Base-by-base conservation (phyloP, 2,329 filamentous ascomycete species). In the Cladophialophora immunda region DNA sequence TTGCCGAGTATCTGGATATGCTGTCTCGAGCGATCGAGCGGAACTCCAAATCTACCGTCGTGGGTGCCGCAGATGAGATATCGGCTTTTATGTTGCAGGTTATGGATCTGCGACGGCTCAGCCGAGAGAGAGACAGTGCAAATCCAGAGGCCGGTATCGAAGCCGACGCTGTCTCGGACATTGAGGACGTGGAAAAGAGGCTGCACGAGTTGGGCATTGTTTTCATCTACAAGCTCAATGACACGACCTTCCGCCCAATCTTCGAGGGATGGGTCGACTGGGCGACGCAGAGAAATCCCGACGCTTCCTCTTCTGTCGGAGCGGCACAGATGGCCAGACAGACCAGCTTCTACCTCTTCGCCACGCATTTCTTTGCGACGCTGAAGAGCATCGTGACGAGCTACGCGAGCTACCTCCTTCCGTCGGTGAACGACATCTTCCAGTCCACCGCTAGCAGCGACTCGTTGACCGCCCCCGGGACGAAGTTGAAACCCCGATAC, bases 201-300 rank as follows among this genome's bases (percentile, higher is more conserved):
- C 75, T 92, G 71, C 90, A 92, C 75, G 86, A 90, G 9, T 88
- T 91, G 13, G 87, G 90, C 0, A 86, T 99, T 66, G 92, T 93
- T 78, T 95, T 97, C 89, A 91, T 97, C 62, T 93, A 97, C 83
- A 98, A 98, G 83, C 87, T 99, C 68, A 98, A 97, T 80, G 95
- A 99, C 76, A 90, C 91, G 0, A 89, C 91, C 0, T 99, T 99
- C 87, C 87, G 94, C 13, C 96, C 95, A 0, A 89, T 99, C 69
- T 99, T 98, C 81, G 86, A 89, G 17, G 88, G 90, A 70, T 82
- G 97, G n/a, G 84, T 96, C 54, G 92, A 97, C 65, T 97, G 94
- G 91, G 86, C 91, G 0, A 84, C 83, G 19, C 81, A 83, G 1
- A 38, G 47, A 4, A n/a, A 17, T 36, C 29, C 25, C 3, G 38